Percentiles rank a stretch among this genome's conserved stretches.
These are phyloP conservation scores for Arxiozyma telluris DNA, from an alignment of 1,139 yeast species.

Conservation along the genomic window DNA sequence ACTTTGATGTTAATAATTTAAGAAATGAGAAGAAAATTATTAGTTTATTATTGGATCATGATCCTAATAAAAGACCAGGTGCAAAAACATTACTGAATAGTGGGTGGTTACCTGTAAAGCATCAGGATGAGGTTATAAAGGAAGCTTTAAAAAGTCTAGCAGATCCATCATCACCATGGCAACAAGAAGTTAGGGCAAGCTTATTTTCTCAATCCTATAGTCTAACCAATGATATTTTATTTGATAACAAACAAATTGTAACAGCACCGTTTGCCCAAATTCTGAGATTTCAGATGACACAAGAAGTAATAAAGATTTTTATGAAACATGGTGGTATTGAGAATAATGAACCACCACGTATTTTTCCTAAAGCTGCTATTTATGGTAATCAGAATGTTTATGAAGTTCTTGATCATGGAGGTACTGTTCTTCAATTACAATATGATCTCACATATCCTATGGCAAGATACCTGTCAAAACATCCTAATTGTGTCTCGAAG, in stretches of 20 bases:
- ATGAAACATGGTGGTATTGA: slow-evolving; percentile 81
- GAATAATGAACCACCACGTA: slow-evolving; percentile 47
- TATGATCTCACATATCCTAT: slow-evolving; percentile 83
- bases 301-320: slow-evolving; percentile 52
- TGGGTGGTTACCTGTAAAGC: slow-evolving; percentile 78
- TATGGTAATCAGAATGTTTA: slow-evolving; percentile 59
- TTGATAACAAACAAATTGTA: slow-evolving; percentile 41
- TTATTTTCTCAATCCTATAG: slow-evolving; percentile 76
- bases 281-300: slow-evolving; percentile 39
- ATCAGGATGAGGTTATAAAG: slow-evolving; percentile 80
- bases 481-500: slow-evolving; percentile 42
- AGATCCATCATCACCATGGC: slow-evolving; percentile 91
- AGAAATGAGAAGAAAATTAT: slow-evolving; percentile 60
- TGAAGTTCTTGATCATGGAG: slow-evolving; percentile 75
- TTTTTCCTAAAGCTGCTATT: slow-evolving; percentile 75
- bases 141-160: slow-evolving; percentile 80
- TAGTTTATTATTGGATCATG: slow-evolving; percentile 58
- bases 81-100: slow-evolving; percentile 69
- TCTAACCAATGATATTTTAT: slow-evolving; percentile 72
- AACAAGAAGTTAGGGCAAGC: slow-evolving; percentile 80
- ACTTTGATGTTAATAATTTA: slow-evolving; percentile 45
- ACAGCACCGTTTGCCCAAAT: slow-evolving; percentile 32
- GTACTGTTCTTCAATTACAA: slow-evolving; percentile 79
- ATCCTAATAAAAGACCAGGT: slow-evolving; percentile 68
- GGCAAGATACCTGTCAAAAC: slow-evolving; percentile 72